Evolutionary conservation across 2,329 filamentous ascomycete species (phyloP), one percentile per base, ranked within the genome.

Genomic region (Neoscytalidium dimidiatum): DNA sequence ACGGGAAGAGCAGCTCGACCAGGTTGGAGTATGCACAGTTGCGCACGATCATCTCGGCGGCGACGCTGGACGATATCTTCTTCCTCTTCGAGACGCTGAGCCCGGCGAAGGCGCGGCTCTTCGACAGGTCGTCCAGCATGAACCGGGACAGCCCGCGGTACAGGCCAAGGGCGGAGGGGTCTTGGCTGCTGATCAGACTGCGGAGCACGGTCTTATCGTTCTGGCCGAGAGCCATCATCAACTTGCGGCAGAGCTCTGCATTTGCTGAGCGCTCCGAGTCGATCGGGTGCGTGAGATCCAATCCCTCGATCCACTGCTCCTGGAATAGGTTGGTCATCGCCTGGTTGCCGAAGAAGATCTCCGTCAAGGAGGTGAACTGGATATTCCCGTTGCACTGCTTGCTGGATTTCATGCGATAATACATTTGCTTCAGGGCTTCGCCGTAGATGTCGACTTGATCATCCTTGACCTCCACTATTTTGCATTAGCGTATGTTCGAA

Each of bases 11-110:
- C 3, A 82, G 69, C 70, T 82, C 79, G n/a, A 81, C 74, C 14
- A 83, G 73, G 57, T 82, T 82, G 2, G 81, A 82, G 66, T 83
- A 83, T 9, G 80, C 80, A 65, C 82, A 80, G 67, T 83, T 83
- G 7, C 81, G 74, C 21, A 72, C 71, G 29, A 78, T 74, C 76
- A 78, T 79, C 64, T 78, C 75, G 41, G 73, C 70, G 1, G 77
- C 75, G 6, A 78, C 73, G 26, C 69, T 71, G 29, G 72, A 68
- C 11, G 75, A 71, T 0, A 72, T 70, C 69, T 75, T 78, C 68
- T 78, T 79, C 66, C 71, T 71, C 66, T 77, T 72, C 57, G 72
- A 73, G 28, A 67, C 71, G 51, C 71, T 72, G 14, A 71, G 49
- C 1, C 72, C 66, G 62, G 71, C 70, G 35, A 74, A 69, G 2